Evolutionary conservation across 2,329 filamentous ascomycete species (phyloP).

Genomic region (Moelleriella libera): DNA sequence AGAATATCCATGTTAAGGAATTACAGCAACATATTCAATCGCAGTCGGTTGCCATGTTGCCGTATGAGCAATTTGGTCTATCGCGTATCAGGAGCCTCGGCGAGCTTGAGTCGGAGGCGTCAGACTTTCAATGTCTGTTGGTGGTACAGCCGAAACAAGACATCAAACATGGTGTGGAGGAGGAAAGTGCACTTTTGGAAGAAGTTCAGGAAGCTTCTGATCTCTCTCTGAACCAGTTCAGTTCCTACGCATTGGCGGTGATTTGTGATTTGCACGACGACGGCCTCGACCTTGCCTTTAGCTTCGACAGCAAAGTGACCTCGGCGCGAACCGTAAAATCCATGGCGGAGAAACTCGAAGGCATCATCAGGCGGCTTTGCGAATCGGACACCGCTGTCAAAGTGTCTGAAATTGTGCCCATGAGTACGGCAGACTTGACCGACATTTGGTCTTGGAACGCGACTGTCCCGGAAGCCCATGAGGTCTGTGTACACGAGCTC

Average conservation of each 20-base stretch:
- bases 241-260: not conserved
- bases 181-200: not conserved
- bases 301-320: not conserved
- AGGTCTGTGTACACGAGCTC: constrained; percentile 9
- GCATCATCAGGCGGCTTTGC: not conserved
- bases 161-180: not conserved
- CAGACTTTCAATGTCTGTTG: constrained; percentile 4
- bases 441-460: constrained; percentile 9
- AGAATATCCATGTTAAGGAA: constrained; percentile 13
- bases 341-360: not conserved
- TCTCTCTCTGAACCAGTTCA: not conserved
- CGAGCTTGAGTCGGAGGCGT: not conserved
- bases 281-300: not conserved
- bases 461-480: constrained; percentile 4
- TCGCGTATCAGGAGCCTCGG: not conserved
- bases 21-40: constrained; percentile 22
- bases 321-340: not conserved
- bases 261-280: not conserved
- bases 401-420: not conserved
- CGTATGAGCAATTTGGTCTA: constrained; percentile 3
- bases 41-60: constrained; percentile 1
- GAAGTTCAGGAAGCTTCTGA: not conserved
- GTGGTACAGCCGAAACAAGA: constrained; percentile 6
- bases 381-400: not conserved
- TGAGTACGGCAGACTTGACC: constrained; percentile 4